Evolutionary conservation across 352 stramenopile genomes (phyloP), one percentile per base, ranked within the genome.

Genomic region (Plasmopara viticola): DNA sequence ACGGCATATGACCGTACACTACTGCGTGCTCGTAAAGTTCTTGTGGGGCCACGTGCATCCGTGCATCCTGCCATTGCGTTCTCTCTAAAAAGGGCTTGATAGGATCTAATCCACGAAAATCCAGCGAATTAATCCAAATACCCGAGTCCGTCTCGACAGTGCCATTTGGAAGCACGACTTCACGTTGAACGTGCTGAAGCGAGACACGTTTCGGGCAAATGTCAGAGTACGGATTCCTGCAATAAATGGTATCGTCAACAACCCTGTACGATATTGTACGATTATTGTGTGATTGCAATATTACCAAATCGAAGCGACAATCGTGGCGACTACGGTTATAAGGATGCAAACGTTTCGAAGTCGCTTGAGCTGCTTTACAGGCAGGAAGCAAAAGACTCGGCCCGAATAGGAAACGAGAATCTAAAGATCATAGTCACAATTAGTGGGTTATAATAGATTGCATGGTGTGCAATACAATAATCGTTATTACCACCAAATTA

Each of bases 1-100:
- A 87, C 8, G 80, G 80, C 73, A 91, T 74, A 53, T 87, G 68
- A 15, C 75, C 78, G 45, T 87, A 91, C 33, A 91, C 70, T 44
- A 72, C 71, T 15, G 70, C 58, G 15, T 78, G 71, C 10, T 85
- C 72, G 9, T 72, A 44, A 13, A 83, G 56, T 6, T 74, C 71
- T 48, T 59, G 28, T 0, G 72, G 74, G 2, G 63, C 57, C 4
- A 63, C 55, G 10, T 74, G 62, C 30, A 66, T 55, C 4, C 62
- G 58, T 3, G 60, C 34, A 44, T 81, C 56, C 7, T 68, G 59
- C 79, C 79, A 90, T 38, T 70, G 74, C 7, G 76, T 88, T 10
- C 28, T 55, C 0, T 37, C 56, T 17, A 91, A 61, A 53, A 66
- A 62, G 33, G 59, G 66, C 13, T 68, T 68, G 17, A 91, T 64